Evolutionary conservation across 306 rosid genomes (phyloP), one percentile per base, ranked within the genome.

Genomic region (Fragaria ananassa): DNA sequence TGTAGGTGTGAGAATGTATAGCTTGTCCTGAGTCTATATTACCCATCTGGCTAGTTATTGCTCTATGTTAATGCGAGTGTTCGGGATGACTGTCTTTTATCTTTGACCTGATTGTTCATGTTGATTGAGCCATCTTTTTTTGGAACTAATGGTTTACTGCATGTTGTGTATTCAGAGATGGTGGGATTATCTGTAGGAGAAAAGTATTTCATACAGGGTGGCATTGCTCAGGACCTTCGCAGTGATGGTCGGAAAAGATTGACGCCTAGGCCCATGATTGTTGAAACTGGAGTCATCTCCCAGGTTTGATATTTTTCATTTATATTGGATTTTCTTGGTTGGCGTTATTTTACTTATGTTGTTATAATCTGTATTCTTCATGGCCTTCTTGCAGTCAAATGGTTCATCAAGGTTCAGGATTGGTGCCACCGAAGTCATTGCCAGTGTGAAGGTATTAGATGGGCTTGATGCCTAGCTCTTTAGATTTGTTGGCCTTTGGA

Each of bases 181-280:
- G 91, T 88, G 79, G 96, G 93, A 25, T 81, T 93, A 63, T 93
- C 98, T 27, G 65, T 75, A 31, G 94, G 88, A 81, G 97, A 93
- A 50, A 86, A 78, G 74, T 81, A 82, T 75, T 90, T 93, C 86
- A 88, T 88, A 76, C 83, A 86, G 74, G 96, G 94, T 29, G 98
- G 98, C 57, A 88, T 91, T 51, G 94, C 93, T 70, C 96, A 91
- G 66, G 98, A 93, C 82, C 87, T 94, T 78, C 97, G 97, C 35
- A 79, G 86, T 79, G 97, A 94, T 84, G 98, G 98, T 71, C 84
- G 97, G 75, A 90, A 85, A 79, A 86, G 98, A 81, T 74, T 91
- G 74, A 79, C 91, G 19, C 82, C 78, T 78, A 86, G 97, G 12
- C 93, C 96, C 21, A 85, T 90, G 74, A 68, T 34, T 72, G 86